These are phyloP conservation scores for Trichocomaceae sp. DNA, from an alignment of 2,329 filamentous ascomycete genomes.

Conservation along the genomic window DNA sequence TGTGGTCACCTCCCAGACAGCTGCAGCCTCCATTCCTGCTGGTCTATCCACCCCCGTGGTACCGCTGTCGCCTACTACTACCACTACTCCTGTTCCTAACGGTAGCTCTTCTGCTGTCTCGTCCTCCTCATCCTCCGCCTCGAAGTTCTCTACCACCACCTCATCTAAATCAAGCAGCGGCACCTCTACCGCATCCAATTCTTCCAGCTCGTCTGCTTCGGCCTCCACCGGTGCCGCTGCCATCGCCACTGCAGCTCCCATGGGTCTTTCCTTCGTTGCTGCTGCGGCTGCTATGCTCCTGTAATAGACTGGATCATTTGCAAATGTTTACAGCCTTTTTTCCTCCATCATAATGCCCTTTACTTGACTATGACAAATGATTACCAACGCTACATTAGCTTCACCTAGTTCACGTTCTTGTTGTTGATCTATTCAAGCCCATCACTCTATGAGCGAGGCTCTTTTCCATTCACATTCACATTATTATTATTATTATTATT, in stretches of 20 bases:
- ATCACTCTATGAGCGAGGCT: neutral
- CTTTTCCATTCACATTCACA: neutral
- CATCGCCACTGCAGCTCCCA: constrained; percentile 30
- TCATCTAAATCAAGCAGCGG: constrained; percentile 16
- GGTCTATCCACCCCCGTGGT: constrained; percentile 28
- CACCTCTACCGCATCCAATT: constrained; percentile 17
- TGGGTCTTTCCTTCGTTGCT: constrained; percentile 34
- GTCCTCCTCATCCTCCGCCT: constrained; percentile 15
- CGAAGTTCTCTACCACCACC: constrained; percentile 12
- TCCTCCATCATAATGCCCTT: too few species aligned
- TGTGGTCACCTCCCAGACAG: constrained; percentile 31
- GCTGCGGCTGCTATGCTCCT: constrained; percentile 38
- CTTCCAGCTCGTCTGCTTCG: constrained; percentile 13
- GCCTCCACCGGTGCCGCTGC: constrained; percentile 25
- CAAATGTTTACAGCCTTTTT: neutral
- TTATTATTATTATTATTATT: neutral
- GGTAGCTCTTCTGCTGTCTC: constrained; percentile 15
- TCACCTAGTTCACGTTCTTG: neutral
- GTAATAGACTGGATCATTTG: constrained; percentile 20
- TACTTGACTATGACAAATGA: neutral
- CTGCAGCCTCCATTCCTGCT: constrained; percentile 38
- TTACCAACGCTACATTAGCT: neutral
- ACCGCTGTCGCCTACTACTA: constrained; percentile 16
- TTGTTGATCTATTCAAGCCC: neutral
- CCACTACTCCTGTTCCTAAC: constrained; percentile 14